Conservation (phyloP, 208 protist genomes). For the Herpetomonas muscarum region DNA sequence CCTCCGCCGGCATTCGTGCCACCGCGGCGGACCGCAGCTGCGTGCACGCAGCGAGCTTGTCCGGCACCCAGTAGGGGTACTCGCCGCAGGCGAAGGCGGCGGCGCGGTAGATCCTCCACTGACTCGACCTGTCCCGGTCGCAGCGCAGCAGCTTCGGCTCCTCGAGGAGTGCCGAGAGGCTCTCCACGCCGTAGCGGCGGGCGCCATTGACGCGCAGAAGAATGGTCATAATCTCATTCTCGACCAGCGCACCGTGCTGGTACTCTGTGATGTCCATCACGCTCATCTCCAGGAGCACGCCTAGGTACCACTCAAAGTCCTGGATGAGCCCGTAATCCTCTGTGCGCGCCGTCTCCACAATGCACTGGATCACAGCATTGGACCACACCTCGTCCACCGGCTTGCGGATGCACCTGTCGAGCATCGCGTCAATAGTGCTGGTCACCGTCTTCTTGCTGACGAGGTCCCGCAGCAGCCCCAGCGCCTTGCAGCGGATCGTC, state of each 20-base stretch:
- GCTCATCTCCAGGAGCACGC: constrained; percentile 90
- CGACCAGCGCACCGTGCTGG: constrained; percentile 83
- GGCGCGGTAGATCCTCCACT: constrained; percentile 81
- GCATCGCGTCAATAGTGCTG: constrained; percentile 72
- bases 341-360: constrained; percentile 72
- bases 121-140: constrained; percentile 40
- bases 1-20: constrained; percentile 50
- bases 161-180: constrained; percentile 48
- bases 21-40: constrained; percentile 39
- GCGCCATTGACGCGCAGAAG: constrained; percentile 92
- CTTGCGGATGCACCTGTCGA: constrained; percentile 43
- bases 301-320: constrained; percentile 98
- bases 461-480: constrained; percentile 92
- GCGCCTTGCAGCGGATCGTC: constrained; percentile 94
- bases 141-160: constrained; percentile 40
- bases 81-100: constrained; percentile 94
- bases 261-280: constrained; percentile 54
- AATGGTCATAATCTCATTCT: constrained; percentile 91
- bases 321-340: constrained; percentile 89
- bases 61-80: constrained; percentile 79
- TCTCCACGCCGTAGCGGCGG: constrained; percentile 62
- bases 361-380: constrained; percentile 89
- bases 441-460: constrained; percentile 91
- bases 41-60: constrained; percentile 42
- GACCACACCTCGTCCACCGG: constrained; percentile 86